A percentile compares a stretch with the other conserved stretches of the same genome.
Conservation (phyloP, 1,284 basidiomycete species). For the Rhodotorula glutinis region DNA sequence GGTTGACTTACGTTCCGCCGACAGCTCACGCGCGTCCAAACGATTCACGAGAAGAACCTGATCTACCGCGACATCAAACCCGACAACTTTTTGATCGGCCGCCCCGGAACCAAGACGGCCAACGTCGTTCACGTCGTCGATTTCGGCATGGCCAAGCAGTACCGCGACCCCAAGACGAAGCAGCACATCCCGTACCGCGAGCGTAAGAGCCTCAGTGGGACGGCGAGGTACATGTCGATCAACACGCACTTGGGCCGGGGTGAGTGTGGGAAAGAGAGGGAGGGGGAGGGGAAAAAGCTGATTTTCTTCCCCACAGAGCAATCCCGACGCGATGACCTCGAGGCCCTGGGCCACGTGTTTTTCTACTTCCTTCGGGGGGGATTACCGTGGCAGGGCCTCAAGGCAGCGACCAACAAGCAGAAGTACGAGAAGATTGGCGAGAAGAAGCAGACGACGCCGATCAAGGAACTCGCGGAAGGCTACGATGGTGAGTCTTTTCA, state of each 20-base stretch:
- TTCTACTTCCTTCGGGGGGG: conserved; percentile 93
- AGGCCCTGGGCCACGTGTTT: conserved; percentile 93
- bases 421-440: conserved; percentile 99
- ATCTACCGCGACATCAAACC: conserved; percentile 98
- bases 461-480: conserved; percentile 88
- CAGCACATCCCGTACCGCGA: conserved; percentile 96
- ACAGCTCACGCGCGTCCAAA: conserved; percentile 83
- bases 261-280: conserved; percentile 51
- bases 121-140: conserved; percentile 84
- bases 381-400: conserved; percentile 92
- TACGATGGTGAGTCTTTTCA: conserved; percentile 84
- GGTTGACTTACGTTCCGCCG: not conserved
- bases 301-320: conserved; percentile 59
- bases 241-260: conserved; percentile 89
- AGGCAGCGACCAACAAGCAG: conserved; percentile 92
- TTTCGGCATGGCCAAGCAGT: conserved; percentile 98
- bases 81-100: conserved; percentile 92
- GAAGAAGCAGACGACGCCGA: conserved; percentile 95
- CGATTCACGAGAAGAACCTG: conserved; percentile 94
- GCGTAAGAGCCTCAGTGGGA: conserved; percentile 82
- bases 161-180: conserved; percentile 93
- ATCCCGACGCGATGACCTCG: conserved; percentile 88
- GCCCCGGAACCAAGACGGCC: conserved; percentile 79
- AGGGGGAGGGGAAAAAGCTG: not conserved
- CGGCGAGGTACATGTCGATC: conserved; percentile 95